A percentile compares a stretch with the other conserved stretches of the same genome.
Evolutionary conservation across 345 rosid genomes (phyloP).

Genomic region (Lumnitzera littorea): DNA sequence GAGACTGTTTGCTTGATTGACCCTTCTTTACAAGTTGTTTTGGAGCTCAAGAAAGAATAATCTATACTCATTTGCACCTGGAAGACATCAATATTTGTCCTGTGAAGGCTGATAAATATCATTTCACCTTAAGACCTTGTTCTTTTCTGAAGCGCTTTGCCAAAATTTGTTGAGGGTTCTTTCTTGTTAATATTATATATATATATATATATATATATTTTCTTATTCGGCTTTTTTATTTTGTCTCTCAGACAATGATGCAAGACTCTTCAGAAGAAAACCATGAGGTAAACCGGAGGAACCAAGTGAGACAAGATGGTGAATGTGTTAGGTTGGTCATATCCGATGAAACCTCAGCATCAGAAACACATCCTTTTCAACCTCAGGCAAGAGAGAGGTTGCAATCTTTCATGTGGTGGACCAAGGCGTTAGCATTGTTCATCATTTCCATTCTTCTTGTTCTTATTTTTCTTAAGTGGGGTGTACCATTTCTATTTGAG

Average conservation of each 20-base stretch:
- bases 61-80: no score
- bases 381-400: constrained; percentile 20
- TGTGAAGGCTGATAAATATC: no score
- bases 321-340: constrained; percentile 72
- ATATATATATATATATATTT: background rate
- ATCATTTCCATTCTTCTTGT: constrained; percentile 16
- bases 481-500: constrained; percentile 63
- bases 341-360: constrained; percentile 27
- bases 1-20: no score
- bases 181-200: no score
- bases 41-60: no score
- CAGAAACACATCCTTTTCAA: constrained; percentile 23
- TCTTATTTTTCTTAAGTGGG: constrained; percentile 71
- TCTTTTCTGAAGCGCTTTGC: no score
- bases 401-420: constrained; percentile 51
- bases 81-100: no score
- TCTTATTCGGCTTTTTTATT: background rate
- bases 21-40: no score
- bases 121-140: no score
- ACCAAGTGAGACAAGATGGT: constrained; percentile 41
- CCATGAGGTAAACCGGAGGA: constrained; percentile 13
- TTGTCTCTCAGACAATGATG: constrained; percentile 20
- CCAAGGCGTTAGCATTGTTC: constrained; percentile 34
- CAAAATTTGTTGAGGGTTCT: no score
- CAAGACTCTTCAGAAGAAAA: constrained; percentile 27